Base-by-base conservation (phyloP, 345 rosid species). In the Mallotus nudiflorus region DNA sequence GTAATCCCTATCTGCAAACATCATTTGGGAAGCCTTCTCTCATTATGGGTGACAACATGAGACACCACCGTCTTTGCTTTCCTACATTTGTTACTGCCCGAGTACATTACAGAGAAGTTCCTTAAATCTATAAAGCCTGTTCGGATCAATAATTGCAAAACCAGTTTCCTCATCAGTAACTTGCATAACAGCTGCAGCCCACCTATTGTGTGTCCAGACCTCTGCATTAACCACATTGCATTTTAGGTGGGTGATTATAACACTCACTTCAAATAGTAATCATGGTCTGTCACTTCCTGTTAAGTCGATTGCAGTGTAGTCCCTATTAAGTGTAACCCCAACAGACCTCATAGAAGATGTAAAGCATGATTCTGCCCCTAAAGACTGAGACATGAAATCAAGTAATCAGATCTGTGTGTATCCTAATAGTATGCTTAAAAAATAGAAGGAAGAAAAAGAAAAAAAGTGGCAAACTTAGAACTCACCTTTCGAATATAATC, bases 11-110 rank as follows among this genome's bases (percentile, higher is more conserved):
- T 89, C 97, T 24, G 90, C 99, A 82, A 90, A 89, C 97, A 95
- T 88, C 97, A 95, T 85, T 78, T 95, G 97, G 88, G 99, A 74
- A 95, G 93, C 81, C 99, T 85, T 73, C 99, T 83, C 20, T 89
- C 96, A 0, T 86, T 85, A 73, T 91, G 98, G 16, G 88, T 87
- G 31, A 68, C 80, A 11, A 83, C 91, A 11, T 81, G 83, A 56
- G 93, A 84, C 46, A 91, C 89, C 31, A 69, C 86, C 1, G 91
- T 94, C 79, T 86, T 93, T 2, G 97, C 96, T 62, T 72, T 82
- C 50, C 84, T 78, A 7, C 86, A 81, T 64, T 80, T 83, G 80
- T 89, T 84, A 67, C 92, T 94, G n/a, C n/a, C n/a, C n/a, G n/a
- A n/a, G n/a, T n/a, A n/a, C n/a, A n/a, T n/a, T n/a, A n/a, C 90